A percentile compares a stretch with the other conserved stretches of the same genome.
phyloP scores from a whole-genome alignment of 2,329 filamentous ascomycete genomes.

The Aspergillus brunneoviolaceus region DNA sequence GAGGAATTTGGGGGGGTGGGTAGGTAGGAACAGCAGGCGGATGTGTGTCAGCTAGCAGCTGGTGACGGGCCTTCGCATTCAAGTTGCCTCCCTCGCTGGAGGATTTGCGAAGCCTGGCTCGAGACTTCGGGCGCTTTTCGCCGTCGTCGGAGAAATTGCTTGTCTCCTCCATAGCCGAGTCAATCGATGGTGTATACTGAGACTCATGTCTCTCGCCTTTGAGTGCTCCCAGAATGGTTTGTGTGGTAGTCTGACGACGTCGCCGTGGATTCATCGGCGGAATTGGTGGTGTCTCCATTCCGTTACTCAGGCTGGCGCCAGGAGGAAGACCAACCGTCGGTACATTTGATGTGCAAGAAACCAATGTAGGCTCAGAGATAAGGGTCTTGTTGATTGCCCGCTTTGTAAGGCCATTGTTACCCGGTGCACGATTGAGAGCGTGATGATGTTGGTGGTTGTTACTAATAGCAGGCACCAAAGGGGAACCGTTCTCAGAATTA shows the following conservation, averaged over 20 bases:
- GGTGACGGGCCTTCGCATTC: conserved; percentile 46
- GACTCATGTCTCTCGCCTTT: conserved; percentile 37
- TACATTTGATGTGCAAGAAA: conserved; percentile 56
- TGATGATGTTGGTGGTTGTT: conserved; percentile 19
- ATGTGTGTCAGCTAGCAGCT: conserved; percentile 30
- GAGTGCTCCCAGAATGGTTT: conserved; percentile 41
- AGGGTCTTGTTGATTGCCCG: conserved; percentile 59
- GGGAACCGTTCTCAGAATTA: conserved; percentile 43
- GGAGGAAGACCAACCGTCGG: conserved; percentile 58
- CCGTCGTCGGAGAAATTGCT: conserved; percentile 47
- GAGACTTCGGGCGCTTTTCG: conserved; percentile 36
- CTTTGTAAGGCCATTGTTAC: conserved; percentile 48
- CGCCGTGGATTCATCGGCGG: conserved; percentile 62
- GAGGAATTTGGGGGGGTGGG: conserved; percentile 30
- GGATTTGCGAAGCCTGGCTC: conserved; percentile 48
- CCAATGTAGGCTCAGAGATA: conserved; percentile 60
- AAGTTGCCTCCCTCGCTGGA: conserved; percentile 53
- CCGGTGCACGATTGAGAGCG: conserved; percentile 31
- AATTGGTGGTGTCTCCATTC: conserved; percentile 53
- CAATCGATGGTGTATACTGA: conserved; percentile 24
- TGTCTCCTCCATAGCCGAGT: conserved; percentile 34
- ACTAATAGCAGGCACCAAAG: conserved; percentile 28
- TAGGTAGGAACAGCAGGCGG: conserved; percentile 35
- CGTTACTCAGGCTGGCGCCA: conserved; percentile 56
- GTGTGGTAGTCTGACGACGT: conserved; percentile 49